Evolutionary conservation across 2,329 filamentous ascomycete genomes (phyloP).

Genomic region (Alternaria tenuissima): DNA sequence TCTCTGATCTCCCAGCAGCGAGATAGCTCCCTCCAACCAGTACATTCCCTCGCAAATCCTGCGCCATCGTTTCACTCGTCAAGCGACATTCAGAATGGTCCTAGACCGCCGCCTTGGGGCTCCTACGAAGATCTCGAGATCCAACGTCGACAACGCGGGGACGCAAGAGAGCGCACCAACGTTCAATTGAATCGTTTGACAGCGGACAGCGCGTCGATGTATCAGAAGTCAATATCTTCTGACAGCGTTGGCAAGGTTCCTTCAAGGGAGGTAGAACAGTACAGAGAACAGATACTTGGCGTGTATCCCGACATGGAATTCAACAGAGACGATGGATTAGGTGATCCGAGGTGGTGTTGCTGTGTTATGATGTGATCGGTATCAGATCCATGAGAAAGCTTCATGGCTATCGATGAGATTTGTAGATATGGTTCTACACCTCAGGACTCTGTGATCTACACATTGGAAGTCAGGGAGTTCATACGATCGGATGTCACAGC

Average conservation of each 20-base stretch:
- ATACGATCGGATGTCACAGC: background rate
- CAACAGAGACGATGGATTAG: conserved; percentile 19
- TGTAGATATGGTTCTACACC: background rate
- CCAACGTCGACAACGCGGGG: conserved; percentile 14
- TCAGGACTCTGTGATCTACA: background rate
- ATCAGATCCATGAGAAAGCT: background rate
- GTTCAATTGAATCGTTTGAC: background rate
- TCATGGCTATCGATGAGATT: background rate
- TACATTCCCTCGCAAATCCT: background rate
- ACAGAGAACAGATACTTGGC: conserved; percentile 26
- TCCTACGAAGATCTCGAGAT: conserved; percentile 17
- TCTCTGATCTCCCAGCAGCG: background rate
- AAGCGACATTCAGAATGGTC: conserved; percentile 12
- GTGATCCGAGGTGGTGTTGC: conserved; percentile 11
- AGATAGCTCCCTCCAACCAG: no score
- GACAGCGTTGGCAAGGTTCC: conserved; percentile 12
- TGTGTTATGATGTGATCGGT: conserved; percentile 29
- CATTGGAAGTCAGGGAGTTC: background rate
- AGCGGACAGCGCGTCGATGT: background rate
- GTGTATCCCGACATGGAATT: conserved; percentile 37
- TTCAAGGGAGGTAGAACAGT: conserved; percentile 28
- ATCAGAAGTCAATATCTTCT: background rate
- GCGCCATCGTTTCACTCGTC: background rate
- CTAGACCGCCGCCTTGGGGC: conserved; percentile 26
- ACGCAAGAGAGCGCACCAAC: conserved; percentile 14